Evolutionary conservation across 805 yeast species (phyloP).

Genomic region (Candida koratica): DNA sequence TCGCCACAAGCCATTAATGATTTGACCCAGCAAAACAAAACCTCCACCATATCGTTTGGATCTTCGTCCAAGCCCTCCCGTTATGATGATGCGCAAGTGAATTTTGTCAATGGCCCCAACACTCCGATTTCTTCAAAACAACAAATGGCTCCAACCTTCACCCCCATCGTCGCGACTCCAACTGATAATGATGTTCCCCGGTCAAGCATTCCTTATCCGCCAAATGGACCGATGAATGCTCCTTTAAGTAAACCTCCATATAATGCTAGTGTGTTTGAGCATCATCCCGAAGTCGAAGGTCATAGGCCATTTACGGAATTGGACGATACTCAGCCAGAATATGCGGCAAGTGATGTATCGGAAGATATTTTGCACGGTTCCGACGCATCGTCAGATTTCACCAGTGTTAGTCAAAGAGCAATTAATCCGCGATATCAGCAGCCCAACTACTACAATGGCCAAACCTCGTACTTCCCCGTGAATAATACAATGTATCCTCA

Average conservation of each 20-base stretch:
- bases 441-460: conserved; percentile 13
- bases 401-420: conserved; percentile 76
- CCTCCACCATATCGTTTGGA: conserved; percentile 14
- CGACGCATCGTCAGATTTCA: conserved; percentile 59
- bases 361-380: conserved; percentile 21
- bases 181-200: conserved; percentile 20
- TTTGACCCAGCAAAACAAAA: conserved; percentile 23
- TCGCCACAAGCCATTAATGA: conserved; percentile 33
- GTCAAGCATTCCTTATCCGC: conserved; percentile 20
- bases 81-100: conserved; percentile 20
- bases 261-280: conserved; percentile 36
- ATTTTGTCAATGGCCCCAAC: conserved; percentile 30
- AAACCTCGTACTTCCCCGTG: conserved; percentile 17
- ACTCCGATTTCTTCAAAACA: conserved; percentile 29
- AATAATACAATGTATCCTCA: conserved; percentile 14
- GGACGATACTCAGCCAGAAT: conserved; percentile 20
- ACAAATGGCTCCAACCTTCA: conserved; percentile 30
- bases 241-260: conserved; percentile 19
- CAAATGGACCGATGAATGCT: conserved; percentile 12
- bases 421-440: conserved; percentile 54
- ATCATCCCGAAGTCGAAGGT: conserved; percentile 44
- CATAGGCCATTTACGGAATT: conserved; percentile 44
- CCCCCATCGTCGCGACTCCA: conserved; percentile 26
- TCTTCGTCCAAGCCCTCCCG: conserved; percentile 12
- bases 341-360: conserved; percentile 13